Evolutionary conservation across 139 green algal genomes (phyloP).

Genomic region (Haematococcus lacustris): DNA sequence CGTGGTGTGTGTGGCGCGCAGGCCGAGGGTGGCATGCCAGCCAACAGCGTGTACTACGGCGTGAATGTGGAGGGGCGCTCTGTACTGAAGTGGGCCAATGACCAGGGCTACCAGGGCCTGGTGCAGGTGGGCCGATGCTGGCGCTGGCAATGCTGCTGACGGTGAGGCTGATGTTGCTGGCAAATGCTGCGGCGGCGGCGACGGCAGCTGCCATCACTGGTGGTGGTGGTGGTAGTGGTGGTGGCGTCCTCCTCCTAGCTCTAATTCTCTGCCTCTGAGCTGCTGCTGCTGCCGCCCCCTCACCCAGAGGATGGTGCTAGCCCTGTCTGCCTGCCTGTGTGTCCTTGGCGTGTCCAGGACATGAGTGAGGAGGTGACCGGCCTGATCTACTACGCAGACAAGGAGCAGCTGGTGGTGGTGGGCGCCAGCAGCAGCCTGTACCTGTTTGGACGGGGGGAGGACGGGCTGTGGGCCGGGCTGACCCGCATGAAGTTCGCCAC

Average conservation of each 20-base stretch:
- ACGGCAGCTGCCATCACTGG: not conserved
- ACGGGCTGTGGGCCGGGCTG: conserved; percentile 15
- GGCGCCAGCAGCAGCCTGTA: conserved; percentile 24
- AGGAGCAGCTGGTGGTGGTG: conserved; percentile 35
- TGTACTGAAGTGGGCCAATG: conserved; percentile 41
- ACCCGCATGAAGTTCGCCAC: conserved; percentile 41
- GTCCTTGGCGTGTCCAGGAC: conserved; percentile 28
- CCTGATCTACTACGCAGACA: conserved; percentile 34
- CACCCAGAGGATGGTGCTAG: no score
- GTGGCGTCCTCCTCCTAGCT: not conserved
- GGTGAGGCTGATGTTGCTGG: not conserved
- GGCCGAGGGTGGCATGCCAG: no score
- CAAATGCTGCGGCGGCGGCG: not conserved
- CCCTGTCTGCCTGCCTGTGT: no score
- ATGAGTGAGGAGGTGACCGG: conserved; percentile 16
- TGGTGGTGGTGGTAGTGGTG: not conserved
- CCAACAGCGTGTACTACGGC: conserved; percentile 25
- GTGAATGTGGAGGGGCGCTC: conserved; percentile 2
- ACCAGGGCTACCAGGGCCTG: conserved; percentile 30
- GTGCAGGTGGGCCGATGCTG: conserved; percentile 23
- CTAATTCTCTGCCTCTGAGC: not conserved
- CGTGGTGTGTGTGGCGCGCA: no score
- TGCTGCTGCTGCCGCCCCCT: not conserved
- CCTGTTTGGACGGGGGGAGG: conserved; percentile 25
- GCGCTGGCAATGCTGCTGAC: not conserved